phyloP scores from a whole-genome alignment of 345 rosid species.

The Ceriops tagal region DNA sequence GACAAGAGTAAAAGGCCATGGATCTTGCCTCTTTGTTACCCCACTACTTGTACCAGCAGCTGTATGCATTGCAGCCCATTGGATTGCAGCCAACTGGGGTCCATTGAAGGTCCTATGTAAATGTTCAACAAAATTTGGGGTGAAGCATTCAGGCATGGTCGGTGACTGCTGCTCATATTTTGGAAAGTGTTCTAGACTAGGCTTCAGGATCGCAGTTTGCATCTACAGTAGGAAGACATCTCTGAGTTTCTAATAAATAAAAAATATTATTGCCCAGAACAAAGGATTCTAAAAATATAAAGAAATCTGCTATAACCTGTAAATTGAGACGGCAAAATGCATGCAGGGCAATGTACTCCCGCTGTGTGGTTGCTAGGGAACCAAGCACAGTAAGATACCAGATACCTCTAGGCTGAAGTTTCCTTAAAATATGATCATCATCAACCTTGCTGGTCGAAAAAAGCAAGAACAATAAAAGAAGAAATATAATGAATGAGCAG shows the following conservation, averaged over 20 bases:
- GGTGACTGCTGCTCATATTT: slow-evolving; percentile 88
- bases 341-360: slow-evolving; percentile 97
- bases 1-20: slow-evolving; percentile 99
- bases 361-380: slow-evolving; percentile 98
- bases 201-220: slow-evolving; percentile 92
- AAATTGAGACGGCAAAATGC: slow-evolving; percentile 93
- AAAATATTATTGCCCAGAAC: neutral
- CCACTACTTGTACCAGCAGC: slow-evolving; percentile 98
- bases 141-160: slow-evolving; percentile 92
- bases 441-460: slow-evolving; percentile 53
- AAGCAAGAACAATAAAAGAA: neutral
- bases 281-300: neutral
- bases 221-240: slow-evolving; percentile 44
- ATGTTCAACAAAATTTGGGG: slow-evolving; percentile 73
- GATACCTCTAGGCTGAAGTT: slow-evolving; percentile 70
- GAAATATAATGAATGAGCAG: neutral
- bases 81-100: slow-evolving; percentile 92
- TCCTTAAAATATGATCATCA: slow-evolving; percentile 82
- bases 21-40: slow-evolving; percentile 75
- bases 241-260: slow-evolving; percentile 13
- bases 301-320: slow-evolving; percentile 47
- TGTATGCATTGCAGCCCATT: slow-evolving; percentile 99
- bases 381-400: slow-evolving; percentile 97
- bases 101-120: slow-evolving; percentile 75
- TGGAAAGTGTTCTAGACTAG: slow-evolving; percentile 91